Evolutionary conservation across 768 basidiomycete species (phyloP).

Genomic region (Phaeotremella skinneri): DNA sequence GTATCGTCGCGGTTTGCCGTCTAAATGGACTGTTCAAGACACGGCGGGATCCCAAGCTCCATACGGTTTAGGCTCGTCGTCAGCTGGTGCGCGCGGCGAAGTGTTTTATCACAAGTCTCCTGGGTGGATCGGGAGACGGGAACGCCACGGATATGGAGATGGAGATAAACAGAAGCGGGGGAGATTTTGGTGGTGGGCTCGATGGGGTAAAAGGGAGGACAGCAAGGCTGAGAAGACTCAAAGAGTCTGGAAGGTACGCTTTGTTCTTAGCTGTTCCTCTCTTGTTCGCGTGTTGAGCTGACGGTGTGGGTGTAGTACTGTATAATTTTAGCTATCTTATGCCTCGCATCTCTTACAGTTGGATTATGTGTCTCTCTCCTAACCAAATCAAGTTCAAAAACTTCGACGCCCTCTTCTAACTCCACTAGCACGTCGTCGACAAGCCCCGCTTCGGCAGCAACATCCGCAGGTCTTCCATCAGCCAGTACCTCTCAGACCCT

Average conservation of each 20-base stretch:
- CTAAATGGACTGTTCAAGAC: constrained; percentile 3
- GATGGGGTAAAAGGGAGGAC: constrained; percentile 17
- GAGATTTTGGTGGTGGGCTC: constrained; percentile 10
- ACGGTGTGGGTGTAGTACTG: constrained; percentile 14
- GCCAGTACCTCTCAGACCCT: neutral
- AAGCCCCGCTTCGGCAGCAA: constrained; percentile 9
- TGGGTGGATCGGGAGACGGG: constrained; percentile 23
- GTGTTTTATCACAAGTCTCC: constrained; percentile 14
- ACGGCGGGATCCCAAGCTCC: neutral
- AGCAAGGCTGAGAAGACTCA: constrained; percentile 25
- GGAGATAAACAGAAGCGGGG: constrained; percentile 8
- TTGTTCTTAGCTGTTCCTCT: no score
- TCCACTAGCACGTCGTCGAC: constrained; percentile 2
- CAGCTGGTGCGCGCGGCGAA: constrained; percentile 9
- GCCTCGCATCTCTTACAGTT: constrained; percentile 29
- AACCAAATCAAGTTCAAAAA: constrained; percentile 4
- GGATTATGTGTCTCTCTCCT: constrained; percentile 39
- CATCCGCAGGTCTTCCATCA: constrained; percentile 13
- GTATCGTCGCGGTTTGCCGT: constrained; percentile 14
- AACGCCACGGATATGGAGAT: constrained; percentile 16
- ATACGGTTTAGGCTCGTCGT: no score
- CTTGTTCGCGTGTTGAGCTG: neutral
- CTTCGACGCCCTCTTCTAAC: constrained; percentile 9
- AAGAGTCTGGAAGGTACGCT: constrained; percentile 33
- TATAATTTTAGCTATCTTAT: constrained; percentile 27